Percentiles rank a stretch among this genome's conserved stretches.
Evolutionary conservation across 441 rosid species (phyloP).

Genomic region (Pelargonium fulgidum): DNA sequence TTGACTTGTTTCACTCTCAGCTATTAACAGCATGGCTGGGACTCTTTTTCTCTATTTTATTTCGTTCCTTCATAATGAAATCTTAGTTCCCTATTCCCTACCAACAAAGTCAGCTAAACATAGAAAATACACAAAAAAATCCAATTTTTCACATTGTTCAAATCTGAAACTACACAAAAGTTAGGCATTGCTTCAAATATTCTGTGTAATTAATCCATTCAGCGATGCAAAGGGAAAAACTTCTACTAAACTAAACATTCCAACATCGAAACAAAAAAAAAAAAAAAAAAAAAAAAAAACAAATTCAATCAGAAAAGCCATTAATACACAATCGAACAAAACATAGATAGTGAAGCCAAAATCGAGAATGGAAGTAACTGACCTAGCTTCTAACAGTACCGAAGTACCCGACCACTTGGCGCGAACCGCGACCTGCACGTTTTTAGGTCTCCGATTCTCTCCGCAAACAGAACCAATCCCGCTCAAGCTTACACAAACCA

Average conservation of each 20-base stretch:
- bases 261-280: conserved; percentile 1
- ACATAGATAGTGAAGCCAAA: not conserved
- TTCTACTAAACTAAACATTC: not conserved
- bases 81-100: not conserved
- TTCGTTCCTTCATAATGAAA: not conserved
- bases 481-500: conserved; percentile 35
- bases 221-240: not conserved
- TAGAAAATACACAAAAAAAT: too few relatives aligned
- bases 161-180: not conserved
- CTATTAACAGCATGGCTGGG: not conserved
- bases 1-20: too few relatives aligned
- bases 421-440: conserved; percentile 81
- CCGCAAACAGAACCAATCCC: conserved; percentile 39
- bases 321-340: not conserved
- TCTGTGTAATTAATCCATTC: not conserved
- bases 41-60: too few relatives aligned
- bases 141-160: not conserved
- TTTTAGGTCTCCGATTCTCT: conserved; percentile 71
- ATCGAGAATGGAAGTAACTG: conserved; percentile 13
- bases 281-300: not conserved
- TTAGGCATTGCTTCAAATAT: not conserved
- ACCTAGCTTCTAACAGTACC: conserved; percentile 93
- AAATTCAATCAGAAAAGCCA: not conserved
- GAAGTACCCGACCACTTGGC: conserved; percentile 99
- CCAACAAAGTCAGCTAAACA: not conserved